These are phyloP conservation scores for Syzygium syzygioides DNA, from an alignment of 441 rosid genomes.

Conservation along the genomic window DNA sequence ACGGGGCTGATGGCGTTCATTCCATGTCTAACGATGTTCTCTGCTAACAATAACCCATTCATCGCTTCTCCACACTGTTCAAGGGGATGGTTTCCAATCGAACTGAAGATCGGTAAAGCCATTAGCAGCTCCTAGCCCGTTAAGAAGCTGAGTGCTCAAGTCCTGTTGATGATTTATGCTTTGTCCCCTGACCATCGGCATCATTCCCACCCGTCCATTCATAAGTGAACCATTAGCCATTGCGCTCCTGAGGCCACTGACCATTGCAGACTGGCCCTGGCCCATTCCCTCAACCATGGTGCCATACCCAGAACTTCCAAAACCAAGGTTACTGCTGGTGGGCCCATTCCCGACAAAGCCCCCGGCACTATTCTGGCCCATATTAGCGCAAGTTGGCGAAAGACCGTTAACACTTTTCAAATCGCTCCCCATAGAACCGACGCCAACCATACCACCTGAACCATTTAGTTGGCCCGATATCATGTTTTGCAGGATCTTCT, in stretches of 20 bases:
- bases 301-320: slow-evolving; percentile 7
- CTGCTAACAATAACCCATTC: neutral
- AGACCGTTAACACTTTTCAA: slow-evolving; percentile 16
- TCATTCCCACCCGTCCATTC: neutral
- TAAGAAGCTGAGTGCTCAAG: neutral
- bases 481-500: slow-evolving; percentile 35
- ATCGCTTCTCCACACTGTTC: neutral
- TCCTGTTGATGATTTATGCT: neutral
- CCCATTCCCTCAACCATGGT: slow-evolving; percentile 14
- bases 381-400: neutral
- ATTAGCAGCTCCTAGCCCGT: slow-evolving; percentile 3
- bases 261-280: slow-evolving; percentile 12
- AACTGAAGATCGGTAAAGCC: neutral
- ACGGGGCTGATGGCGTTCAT: neutral
- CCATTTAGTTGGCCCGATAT: slow-evolving; percentile 21
- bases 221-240: slow-evolving; percentile 12
- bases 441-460: slow-evolving; percentile 13
- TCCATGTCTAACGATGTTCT: neutral
- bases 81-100: neutral
- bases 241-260: slow-evolving; percentile 18
- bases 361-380: slow-evolving; percentile 7
- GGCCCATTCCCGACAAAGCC: slow-evolving; percentile 11
- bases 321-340: slow-evolving; percentile 8
- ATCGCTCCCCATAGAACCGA: slow-evolving; percentile 14
- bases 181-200: neutral